A percentile compares a stretch with the other conserved stretches of the same genome.
These are phyloP conservation scores for Haplosporangium gracile DNA, from an alignment of 192 early-diverging fungal genomes.

Conservation along the genomic window DNA sequence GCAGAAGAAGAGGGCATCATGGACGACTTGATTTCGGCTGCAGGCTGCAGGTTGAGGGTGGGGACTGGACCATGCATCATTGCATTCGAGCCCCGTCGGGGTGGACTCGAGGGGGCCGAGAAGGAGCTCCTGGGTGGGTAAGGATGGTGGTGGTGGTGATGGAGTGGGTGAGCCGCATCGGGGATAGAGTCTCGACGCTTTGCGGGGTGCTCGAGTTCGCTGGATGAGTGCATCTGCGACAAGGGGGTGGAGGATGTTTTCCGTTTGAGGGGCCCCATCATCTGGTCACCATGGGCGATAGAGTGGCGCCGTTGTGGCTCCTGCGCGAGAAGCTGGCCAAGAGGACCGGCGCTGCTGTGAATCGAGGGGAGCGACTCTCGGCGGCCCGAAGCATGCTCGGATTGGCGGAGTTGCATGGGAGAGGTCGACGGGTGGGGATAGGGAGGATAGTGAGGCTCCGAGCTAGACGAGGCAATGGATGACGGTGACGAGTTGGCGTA, in stretches of 20 bases:
- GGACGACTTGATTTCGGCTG: conserved; percentile 52
- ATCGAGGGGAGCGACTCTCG: conserved; percentile 53
- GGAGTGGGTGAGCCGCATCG: conserved; percentile 26
- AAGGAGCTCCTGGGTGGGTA: conserved; percentile 40
- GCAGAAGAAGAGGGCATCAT: conserved; percentile 16
- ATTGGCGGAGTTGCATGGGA: conserved; percentile 54
- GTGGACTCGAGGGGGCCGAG: conserved; percentile 49
- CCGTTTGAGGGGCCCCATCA: conserved; percentile 39
- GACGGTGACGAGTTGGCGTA: conserved; percentile 22
- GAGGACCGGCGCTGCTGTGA: conserved; percentile 48
- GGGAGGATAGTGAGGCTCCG: conserved; percentile 25
- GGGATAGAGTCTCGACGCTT: conserved; percentile 56
- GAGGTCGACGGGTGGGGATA: conserved; percentile 50
- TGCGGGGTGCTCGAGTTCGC: conserved; percentile 32
- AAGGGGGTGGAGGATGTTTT: conserved; percentile 52
- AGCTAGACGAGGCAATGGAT: conserved; percentile 14
- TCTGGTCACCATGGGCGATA: conserved; percentile 43
- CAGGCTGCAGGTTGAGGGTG: conserved; percentile 47
- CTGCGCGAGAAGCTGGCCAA: conserved; percentile 51
- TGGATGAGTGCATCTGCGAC: conserved; percentile 48
- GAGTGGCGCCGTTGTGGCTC: conserved; percentile 55
- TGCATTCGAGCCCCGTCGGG: conserved; percentile 33
- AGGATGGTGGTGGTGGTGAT: conserved; percentile 16
- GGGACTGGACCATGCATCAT: conserved; percentile 36
- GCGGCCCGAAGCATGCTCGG: conserved; percentile 42